Evolutionary conservation across 2,329 filamentous ascomycete genomes (phyloP), one percentile per base, ranked within the genome.

Genomic region (Helminthosporium solani): DNA sequence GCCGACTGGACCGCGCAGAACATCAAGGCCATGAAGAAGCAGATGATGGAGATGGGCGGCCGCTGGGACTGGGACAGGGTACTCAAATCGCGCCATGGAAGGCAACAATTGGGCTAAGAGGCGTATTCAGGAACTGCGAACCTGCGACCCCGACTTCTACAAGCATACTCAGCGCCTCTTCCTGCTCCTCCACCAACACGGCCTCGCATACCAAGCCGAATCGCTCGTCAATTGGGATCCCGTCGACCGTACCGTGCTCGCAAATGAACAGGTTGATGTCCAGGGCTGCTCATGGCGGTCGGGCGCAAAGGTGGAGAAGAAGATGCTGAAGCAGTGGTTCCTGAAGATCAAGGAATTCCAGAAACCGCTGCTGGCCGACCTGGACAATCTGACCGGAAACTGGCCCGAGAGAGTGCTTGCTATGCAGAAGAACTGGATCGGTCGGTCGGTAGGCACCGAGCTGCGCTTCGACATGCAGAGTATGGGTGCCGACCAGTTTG

Each of bases 221-320:
- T 88, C 89, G 16, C 73, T 90, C 52, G 90, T 95, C 58, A 96
- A 96, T 70, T 96, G 88, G 73, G 90, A 95, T 57, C 90, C 90
- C 1, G 80, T 95, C 21, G 90, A 96, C 66, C 85, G 87, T 66
- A 96, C 90, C 0, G 90, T 96, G 14, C 76, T 96, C 48, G 90
- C 90, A 9, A 96, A 96, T 66, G 90, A 96, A 70, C 90, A 96
- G 71, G 89, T 95, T n/a, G 88, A 95, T 65, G 79, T 86, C 40
- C 86, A 89, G 62, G 90, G 90, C 25, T 82, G 77, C 58, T 95
- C 90, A 2, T 96, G 90, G 90, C 82, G 90, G 46, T 94, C 88
- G 1, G 90, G 90, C 8, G 90, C 88, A 40, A 85, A 87, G 65
- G 89, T 95, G 15, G 86, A 94, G 70, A 87, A 90, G 72, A 76